These are phyloP conservation scores for Eucalyptus globulus DNA, from an alignment of 345 rosid species.

Conservation along the genomic window DNA sequence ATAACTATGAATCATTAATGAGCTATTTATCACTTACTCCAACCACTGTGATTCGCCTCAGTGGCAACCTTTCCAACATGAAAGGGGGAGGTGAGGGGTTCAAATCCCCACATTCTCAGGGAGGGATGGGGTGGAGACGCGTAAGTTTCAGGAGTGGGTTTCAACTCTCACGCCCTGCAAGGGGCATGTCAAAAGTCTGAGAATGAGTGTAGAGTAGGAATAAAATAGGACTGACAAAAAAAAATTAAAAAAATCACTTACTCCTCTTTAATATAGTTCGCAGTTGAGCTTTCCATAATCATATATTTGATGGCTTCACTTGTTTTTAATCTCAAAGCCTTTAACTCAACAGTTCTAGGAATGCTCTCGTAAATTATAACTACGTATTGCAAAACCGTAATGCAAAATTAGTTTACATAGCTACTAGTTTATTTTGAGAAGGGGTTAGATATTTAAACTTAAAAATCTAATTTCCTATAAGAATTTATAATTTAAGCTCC, in stretches of 20 bases:
- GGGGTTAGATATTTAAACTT: neutral
- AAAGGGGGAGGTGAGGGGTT: no score
- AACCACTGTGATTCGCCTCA: no score
- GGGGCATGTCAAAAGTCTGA: no score
- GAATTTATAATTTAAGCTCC: neutral
- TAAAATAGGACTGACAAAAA: no score
- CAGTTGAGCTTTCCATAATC: neutral
- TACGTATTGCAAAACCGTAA: neutral
- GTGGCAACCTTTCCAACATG: no score
- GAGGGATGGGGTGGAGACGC: no score
- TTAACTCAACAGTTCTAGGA: neutral
- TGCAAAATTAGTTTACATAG: neutral
- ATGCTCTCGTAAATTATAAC: neutral
- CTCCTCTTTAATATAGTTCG: neutral
- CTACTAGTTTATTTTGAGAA: neutral
- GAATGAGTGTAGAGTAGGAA: no score
- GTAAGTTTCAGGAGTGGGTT: no score
- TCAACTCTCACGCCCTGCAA: no score
- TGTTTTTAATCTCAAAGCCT: neutral
- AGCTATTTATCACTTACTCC: no score
- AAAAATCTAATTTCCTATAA: neutral
- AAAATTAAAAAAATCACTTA: neutral
- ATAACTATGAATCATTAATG: no score
- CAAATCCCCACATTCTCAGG: no score
- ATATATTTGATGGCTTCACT: neutral